Evolutionary conservation across 345 rosid species (phyloP), one percentile per base, ranked within the genome.

Genomic region (Eucalyptus camaldulensis): DNA sequence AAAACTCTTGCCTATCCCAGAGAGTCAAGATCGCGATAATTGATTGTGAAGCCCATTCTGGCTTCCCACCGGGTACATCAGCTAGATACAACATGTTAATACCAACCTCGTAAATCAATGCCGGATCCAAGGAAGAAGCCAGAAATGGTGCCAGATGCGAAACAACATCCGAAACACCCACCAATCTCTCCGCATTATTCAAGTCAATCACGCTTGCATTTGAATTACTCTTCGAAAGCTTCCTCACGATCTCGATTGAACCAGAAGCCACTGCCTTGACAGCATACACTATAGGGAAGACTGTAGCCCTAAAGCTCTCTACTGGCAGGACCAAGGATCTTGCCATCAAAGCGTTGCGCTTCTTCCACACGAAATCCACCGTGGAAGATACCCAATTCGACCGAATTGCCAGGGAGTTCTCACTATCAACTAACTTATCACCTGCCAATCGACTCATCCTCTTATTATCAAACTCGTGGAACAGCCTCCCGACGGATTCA

Each of bases 1-100:
- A 96, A 90, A 97, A 97, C 93, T 97, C 99, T 92, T 97, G 99
- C 86, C 99, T 93, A 90, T 97, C 99, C 99, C 99, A 97, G 31
- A 97, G 99, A 14, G 98, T 97, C 94, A 97, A 94, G 88, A 97
- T 94, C 10, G 99, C 99, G 86, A 96, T 96, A 90, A 95, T 96
- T 40, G 99, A 97, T 92, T 93, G 97, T 24, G 99, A 95, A 90
- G 99, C 99, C 99, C 99, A 97, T 92, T 97, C 99, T 1, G 99
- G 97, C 94, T 96, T 97, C 91, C 99, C 99, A 83, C 99, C 99
- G 47, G 98, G 97, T 88, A 96, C 99, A 93, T 97, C 99, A 47
- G 99, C 99, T 93, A 97, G 93, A 92, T 95, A 95, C 91, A 96
- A 91, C 99, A 96, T 96, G 92, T 96, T 96, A 88, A 97, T 96